Evolutionary conservation across 192 early-diverging fungal species (phyloP).

Genomic region (Backusella circina): DNA sequence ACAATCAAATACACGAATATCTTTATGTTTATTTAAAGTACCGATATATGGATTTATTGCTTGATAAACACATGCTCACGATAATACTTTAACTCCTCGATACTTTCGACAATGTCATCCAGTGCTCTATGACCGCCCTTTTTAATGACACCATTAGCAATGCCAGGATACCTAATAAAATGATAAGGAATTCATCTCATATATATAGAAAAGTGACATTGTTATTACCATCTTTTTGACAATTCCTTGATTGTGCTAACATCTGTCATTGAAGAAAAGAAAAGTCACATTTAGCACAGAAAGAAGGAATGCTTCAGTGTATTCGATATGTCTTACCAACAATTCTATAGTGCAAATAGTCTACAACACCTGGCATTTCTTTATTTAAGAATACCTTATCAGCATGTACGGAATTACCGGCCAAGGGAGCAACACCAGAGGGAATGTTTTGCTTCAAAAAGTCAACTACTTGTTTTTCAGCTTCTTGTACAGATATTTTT

Average conservation of each 20-base stretch:
- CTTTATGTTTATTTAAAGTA: neutral
- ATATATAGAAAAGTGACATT: too few relatives aligned
- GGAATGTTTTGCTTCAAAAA: constrained; percentile 76
- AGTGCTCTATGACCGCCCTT: constrained; percentile 78
- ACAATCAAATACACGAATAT: neutral
- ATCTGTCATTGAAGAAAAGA: constrained; percentile 50
- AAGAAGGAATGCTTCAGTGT: neutral
- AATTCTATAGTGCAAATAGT: constrained; percentile 82
- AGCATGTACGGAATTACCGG: constrained; percentile 92
- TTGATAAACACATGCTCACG: constrained; percentile 54
- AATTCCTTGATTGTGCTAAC: constrained; percentile 93
- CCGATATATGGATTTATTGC: neutral
- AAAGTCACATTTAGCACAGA: neutral
- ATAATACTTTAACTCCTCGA: constrained; percentile 84
- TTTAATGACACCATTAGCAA: constrained; percentile 39
- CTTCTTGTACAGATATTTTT: constrained; percentile 59
- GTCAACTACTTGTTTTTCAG: constrained; percentile 66
- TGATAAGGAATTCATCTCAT: neutral
- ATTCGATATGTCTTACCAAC: constrained; percentile 30
- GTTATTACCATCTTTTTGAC: constrained; percentile 71
- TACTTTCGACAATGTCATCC: constrained; percentile 92
- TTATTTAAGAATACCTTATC: constrained; percentile 82
- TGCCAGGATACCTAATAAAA: constrained; percentile 17
- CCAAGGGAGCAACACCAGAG: constrained; percentile 62
- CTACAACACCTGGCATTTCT: constrained; percentile 74